Evolutionary conservation across 805 yeast genomes (phyloP).

Genomic region (Barnettozyma wickerhamii): DNA sequence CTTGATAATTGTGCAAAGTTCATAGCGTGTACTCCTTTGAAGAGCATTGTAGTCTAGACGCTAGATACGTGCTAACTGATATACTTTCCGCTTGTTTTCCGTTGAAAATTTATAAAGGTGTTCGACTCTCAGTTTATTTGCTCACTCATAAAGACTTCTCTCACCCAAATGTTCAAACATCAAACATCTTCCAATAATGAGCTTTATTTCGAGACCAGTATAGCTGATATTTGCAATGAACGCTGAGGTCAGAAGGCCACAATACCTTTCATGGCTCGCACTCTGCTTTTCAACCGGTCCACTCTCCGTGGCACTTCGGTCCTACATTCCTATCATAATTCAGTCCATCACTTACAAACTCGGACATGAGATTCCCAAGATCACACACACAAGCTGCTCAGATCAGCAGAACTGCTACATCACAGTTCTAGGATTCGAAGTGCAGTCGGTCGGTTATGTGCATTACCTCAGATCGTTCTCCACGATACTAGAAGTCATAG

Average conservation of each 20-base stretch:
- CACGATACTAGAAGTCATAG: neutral
- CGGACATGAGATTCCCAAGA: neutral
- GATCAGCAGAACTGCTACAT: neutral
- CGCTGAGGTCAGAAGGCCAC: neutral
- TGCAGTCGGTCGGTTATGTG: neutral
- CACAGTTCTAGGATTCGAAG: neutral
- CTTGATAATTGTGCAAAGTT: too few relatives aligned
- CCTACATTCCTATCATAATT: neutral
- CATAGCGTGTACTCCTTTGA: too few relatives aligned
- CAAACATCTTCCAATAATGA: too few relatives aligned
- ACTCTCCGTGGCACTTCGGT: conserved; percentile 1
- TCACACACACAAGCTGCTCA: neutral
- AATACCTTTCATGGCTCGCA: neutral
- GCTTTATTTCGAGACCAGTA: too few relatives aligned
- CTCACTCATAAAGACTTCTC: too few relatives aligned
- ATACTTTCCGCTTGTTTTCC: too few relatives aligned
- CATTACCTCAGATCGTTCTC: neutral
- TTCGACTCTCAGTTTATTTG: too few relatives aligned
- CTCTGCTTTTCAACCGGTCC: neutral
- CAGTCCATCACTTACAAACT: neutral
- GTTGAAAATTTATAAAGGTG: too few relatives aligned
- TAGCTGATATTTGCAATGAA: too few relatives aligned
- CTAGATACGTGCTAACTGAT: too few relatives aligned
- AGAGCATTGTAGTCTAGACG: too few relatives aligned
- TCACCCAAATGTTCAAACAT: too few relatives aligned